phyloP scores from a whole-genome alignment of 805 yeast genomes.

The Ogataea salicorniae region DNA sequence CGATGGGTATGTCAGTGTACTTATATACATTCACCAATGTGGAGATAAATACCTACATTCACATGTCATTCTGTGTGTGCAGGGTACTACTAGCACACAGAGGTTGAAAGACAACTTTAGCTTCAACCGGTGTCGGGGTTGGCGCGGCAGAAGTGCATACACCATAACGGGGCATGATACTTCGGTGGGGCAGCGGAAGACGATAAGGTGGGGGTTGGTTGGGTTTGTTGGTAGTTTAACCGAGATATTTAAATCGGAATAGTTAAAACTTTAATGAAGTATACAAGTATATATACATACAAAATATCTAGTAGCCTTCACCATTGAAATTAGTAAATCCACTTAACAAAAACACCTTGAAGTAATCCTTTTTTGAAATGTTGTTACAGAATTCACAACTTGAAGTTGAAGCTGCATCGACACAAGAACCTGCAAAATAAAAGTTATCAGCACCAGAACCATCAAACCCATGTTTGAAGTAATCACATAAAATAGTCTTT shows the following conservation, averaged over 20 bases:
- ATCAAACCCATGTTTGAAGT: slow-evolving; percentile 58
- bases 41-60: too few relatives aligned
- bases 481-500: slow-evolving; percentile 42
- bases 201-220: too few relatives aligned
- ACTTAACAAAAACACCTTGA: slow-evolving; percentile 53
- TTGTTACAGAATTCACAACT: slow-evolving; percentile 82
- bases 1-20: too few relatives aligned
- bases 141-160: too few relatives aligned
- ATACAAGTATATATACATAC: neutral
- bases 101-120: too few relatives aligned
- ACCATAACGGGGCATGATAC: too few relatives aligned
- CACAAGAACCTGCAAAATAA: slow-evolving; percentile 79
- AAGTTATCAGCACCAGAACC: slow-evolving; percentile 84
- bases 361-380: slow-evolving; percentile 60
- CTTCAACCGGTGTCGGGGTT: too few relatives aligned
- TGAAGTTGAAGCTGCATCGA: slow-evolving; percentile 74
- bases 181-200: too few relatives aligned
- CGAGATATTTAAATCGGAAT: neutral
- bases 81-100: too few relatives aligned
- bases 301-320: slow-evolving; percentile 45
- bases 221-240: too few relatives aligned
- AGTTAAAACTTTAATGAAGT: neutral
- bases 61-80: too few relatives aligned
- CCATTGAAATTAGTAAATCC: slow-evolving; percentile 79
- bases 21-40: too few relatives aligned